Conservation (phyloP, 176 grass and related monocot species). For the Miscanthus lutarioriparius region DNA sequence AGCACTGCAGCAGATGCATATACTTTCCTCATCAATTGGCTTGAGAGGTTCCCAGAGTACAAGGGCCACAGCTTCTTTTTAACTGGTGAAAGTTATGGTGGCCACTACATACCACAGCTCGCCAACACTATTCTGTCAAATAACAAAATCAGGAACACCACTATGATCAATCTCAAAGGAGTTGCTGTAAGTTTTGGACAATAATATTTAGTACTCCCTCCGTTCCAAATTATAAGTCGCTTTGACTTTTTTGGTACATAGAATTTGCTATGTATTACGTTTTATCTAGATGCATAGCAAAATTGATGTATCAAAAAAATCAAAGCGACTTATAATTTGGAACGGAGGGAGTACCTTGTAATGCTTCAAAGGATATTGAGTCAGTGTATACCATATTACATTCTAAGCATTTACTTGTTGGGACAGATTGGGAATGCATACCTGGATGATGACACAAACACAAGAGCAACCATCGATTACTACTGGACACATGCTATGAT, state of each 20-base stretch:
- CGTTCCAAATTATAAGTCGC: no score
- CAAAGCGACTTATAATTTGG: no score
- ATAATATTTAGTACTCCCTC: no score
- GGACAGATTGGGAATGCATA: conserved; percentile 52
- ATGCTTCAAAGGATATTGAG: not conserved
- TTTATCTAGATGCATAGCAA: no score
- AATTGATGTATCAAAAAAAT: no score
- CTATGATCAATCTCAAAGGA: conserved; percentile 49
- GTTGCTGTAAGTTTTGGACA: conserved; percentile 45
- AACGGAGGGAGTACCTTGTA: no score
- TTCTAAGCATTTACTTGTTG: conserved; percentile 8
- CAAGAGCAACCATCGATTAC: conserved; percentile 42
- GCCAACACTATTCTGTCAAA: conserved; percentile 46
- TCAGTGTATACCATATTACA: conserved; percentile 5
- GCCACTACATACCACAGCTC: conserved; percentile 68
- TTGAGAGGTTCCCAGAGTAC: conserved; percentile 60
- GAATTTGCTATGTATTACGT: no score
- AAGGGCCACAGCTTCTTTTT: conserved; percentile 48
- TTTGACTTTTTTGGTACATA: no score
- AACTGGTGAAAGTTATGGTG: conserved; percentile 57
- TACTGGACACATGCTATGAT: conserved; percentile 66
- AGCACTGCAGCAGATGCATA: conserved; percentile 49
- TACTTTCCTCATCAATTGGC: conserved; percentile 60
- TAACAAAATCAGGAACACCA: conserved; percentile 30
- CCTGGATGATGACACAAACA: conserved; percentile 45